Base-by-base conservation (phyloP, 1,284 basidiomycete genomes). In the Ceratobasidium sp. region DNA sequence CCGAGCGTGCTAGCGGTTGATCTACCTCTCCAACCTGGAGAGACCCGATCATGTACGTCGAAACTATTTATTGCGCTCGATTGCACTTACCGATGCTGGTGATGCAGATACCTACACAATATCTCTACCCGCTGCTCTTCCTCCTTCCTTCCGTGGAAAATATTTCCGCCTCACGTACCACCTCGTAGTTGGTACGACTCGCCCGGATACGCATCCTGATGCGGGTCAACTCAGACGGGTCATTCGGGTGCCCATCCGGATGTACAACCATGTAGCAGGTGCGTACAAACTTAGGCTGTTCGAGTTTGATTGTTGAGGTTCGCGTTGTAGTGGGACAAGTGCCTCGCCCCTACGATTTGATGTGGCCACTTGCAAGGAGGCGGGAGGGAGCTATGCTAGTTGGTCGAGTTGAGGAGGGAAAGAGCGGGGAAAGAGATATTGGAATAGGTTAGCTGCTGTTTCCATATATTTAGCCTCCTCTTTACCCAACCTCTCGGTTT, bases 101-200 rank as follows among this genome's bases (percentile, higher is more conserved):
- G 51, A 42, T n/a, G 73, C 80, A 97, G 95, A 94, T 83, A 90
- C 90, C 1, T 97, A 97, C 82, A 89, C 89, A 0, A 84, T 96
- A 2, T 84, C 86, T 1, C 85, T 98, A 0, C 96, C 97, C 0
- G 86, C 90, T 5, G 90, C 90, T 76, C 86, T 99, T 0, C 97
- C 97, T 0, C 97, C 97, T 0, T 95, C 96, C 0, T 98, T 94
- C 85, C 89, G 90, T 53, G 97, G 97, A 1, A 91, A 92, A 67
- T 88, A 91, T 0, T 87, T 98, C 78, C 89, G 88, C 80, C 97
- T 99, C 83, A 91, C 92, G 10, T 99, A 99, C 82, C 92, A 95
- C 80, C 89, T 99, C 13, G 87, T 94, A 11, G 88, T 99, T 1
- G 96, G 96, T 0, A 92, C 93, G 0, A 96, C 94, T 84, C 89